Percentiles rank a stretch among this genome's conserved stretches.
Conservation (phyloP, 345 rosid genomes). For the Sonneratia caseolaris region DNA sequence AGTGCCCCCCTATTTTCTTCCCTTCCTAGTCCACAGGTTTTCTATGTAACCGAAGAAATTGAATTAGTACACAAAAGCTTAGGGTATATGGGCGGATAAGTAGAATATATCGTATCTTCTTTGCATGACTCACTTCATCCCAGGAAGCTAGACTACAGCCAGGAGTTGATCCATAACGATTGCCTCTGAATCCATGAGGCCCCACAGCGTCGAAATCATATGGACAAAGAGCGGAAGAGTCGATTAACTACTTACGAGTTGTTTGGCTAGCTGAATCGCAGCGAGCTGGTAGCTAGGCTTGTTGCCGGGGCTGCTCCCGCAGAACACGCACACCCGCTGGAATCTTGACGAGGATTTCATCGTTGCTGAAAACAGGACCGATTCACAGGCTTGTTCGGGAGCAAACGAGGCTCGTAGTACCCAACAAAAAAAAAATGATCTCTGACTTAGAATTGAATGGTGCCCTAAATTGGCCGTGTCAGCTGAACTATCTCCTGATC, state of each 20-base stretch:
- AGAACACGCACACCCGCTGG: conserved; percentile 57
- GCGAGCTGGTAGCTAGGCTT: conserved; percentile 60
- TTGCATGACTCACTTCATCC: too few species aligned
- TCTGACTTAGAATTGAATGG: not conserved
- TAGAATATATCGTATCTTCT: too few species aligned
- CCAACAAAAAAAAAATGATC: not conserved
- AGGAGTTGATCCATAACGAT: too few species aligned
- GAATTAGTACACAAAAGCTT: too few species aligned
- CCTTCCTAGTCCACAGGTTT: too few species aligned
- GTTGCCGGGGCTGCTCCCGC: conserved; percentile 72
- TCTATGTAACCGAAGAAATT: too few species aligned
- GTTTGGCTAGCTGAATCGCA: conserved; percentile 57
- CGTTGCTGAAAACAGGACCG: not conserved
- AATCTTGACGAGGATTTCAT: conserved; percentile 38
- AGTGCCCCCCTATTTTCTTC: too few species aligned
- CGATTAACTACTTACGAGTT: conserved; percentile 29
- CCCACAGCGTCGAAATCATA: too few species aligned
- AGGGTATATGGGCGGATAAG: too few species aligned
- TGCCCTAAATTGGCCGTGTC: not conserved
- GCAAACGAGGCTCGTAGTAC: not conserved
- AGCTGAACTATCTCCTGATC: not conserved
- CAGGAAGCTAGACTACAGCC: too few species aligned
- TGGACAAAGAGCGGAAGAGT: not conserved
- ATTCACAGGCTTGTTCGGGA: not conserved
- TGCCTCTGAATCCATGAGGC: too few species aligned